Base-by-base conservation (phyloP, 2,329 filamentous ascomycete species). In the Nemania diffusa region DNA sequence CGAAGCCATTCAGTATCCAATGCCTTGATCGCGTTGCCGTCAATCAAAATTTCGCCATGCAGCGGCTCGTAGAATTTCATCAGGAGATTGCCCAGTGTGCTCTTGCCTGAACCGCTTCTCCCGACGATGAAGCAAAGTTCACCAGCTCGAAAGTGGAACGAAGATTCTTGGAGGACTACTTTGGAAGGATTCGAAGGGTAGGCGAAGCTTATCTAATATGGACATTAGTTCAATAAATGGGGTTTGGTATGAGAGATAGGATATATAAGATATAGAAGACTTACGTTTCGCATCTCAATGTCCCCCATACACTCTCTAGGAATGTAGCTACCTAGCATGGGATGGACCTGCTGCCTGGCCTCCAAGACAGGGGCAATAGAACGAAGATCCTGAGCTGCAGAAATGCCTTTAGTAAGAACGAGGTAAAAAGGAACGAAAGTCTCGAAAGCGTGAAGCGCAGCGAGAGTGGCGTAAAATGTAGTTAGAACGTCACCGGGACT, bases 91-190 rank as follows among this genome's bases (percentile, higher is more conserved):
- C 91, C 90, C 1, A 98, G 76, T 0, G 95, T 98, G 72, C 93
- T 97, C 78, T 98, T 98, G 0, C 95, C 95, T 1, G 93, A 97
- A 0, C 96, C 96, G 74, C 93, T 97, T 73, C 86, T 87, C 0
- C 95, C 96, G 57, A 97, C 88, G 1, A 98, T 84, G 74, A 96
- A 97, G 0, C 90, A 93, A 2, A 91, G 88, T 68, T 92, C 84
- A 0, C 92, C 90, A 0, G 90, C 84, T 0, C 89, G 87, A 64
- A 98, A 95, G 70, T 84, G 86, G 68, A 97, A 85, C 0, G 84
- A 89, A 0, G 87, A 86, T 6, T 85, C 80, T 0, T 85, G 79
- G 9, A 97, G 82, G 1, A 90, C 89, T 0, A 79, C 76, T 20
- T 86, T 84, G 1, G 85, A 79, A 0, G 87, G 87, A 53, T 92